Percentiles rank a stretch among this genome's conserved stretches.
Evolutionary conservation across 1,139 yeast species (phyloP).

Genomic region (Diutina catenulata): DNA sequence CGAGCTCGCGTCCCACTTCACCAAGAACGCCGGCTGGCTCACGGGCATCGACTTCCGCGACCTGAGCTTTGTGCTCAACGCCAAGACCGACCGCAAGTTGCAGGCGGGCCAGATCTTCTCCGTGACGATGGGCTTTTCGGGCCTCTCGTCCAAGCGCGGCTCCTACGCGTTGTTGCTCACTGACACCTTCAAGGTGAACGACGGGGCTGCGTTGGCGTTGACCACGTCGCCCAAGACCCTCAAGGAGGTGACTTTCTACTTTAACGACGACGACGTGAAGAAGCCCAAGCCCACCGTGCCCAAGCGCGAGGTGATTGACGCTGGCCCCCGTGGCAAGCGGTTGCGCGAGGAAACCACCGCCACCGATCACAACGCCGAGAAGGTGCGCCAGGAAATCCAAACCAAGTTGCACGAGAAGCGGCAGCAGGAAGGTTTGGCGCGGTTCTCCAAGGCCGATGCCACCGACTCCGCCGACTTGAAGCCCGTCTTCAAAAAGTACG

Average conservation of each 20-base stretch:
- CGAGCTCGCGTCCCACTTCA: conserved; percentile 50
- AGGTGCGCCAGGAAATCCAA: conserved; percentile 76
- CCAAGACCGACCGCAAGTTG: conserved; percentile 59
- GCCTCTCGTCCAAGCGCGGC: conserved; percentile 40
- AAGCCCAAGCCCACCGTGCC: conserved; percentile 16
- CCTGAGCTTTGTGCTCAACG: conserved; percentile 58
- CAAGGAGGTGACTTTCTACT: conserved; percentile 72
- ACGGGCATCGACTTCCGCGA: conserved; percentile 90
- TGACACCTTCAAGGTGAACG: conserved; percentile 72
- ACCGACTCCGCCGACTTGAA: conserved; percentile 52
- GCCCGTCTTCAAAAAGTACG: conserved; percentile 80
- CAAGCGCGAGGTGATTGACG: conserved; percentile 17
- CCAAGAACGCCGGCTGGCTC: conserved; percentile 81
- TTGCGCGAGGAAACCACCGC: conserved; percentile 65
- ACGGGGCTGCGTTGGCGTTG: conserved; percentile 47
- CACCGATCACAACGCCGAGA: conserved; percentile 57
- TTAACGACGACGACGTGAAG: conserved; percentile 54
- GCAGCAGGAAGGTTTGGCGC: conserved; percentile 72
- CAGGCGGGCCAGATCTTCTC: conserved; percentile 68
- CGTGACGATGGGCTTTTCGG: conserved; percentile 66
- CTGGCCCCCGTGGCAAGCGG: conserved; percentile 21
- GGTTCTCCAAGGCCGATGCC: conserved; percentile 70
- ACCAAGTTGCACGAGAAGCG: conserved; percentile 71
- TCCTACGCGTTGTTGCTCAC: conserved; percentile 62
- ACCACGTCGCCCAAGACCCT: conserved; percentile 67